A percentile compares a stretch with the other conserved stretches of the same genome.
Evolutionary conservation across 2,329 filamentous ascomycete species (phyloP).

Genomic region (Xylaria sp.): DNA sequence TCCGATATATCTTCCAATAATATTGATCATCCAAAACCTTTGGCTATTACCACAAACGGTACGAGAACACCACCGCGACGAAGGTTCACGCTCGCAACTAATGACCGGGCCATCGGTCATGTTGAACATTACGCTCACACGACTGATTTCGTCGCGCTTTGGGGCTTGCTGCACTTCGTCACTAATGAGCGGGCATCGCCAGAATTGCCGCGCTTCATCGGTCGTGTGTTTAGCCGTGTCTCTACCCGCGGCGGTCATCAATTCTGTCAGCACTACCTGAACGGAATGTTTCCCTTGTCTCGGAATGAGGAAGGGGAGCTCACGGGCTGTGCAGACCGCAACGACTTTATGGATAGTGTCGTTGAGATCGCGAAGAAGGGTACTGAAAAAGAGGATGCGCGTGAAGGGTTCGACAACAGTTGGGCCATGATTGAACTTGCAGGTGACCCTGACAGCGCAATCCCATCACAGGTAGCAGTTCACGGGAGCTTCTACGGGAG

Average conservation of each 20-base stretch:
- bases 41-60: slow-evolving; percentile 47
- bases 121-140: slow-evolving; percentile 85
- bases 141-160: slow-evolving; percentile 77
- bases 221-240: slow-evolving; percentile 67
- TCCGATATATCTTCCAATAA: slow-evolving; percentile 25
- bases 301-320: slow-evolving; percentile 55
- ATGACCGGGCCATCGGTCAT: slow-evolving; percentile 68
- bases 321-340: slow-evolving; percentile 57
- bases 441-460: slow-evolving; percentile 33
- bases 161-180: slow-evolving; percentile 77
- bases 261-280: slow-evolving; percentile 69
- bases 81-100: slow-evolving; percentile 46
- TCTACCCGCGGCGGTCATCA: slow-evolving; percentile 65
- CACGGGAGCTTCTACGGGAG: slow-evolving; percentile 52
- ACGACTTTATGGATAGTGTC: slow-evolving; percentile 70
- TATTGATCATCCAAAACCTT: slow-evolving; percentile 46
- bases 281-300: slow-evolving; percentile 68
- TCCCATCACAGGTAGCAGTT: slow-evolving; percentile 49
- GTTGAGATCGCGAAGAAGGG: slow-evolving; percentile 58
- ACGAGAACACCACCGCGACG: slow-evolving; percentile 18
- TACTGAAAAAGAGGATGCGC: slow-evolving; percentile 55
- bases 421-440: slow-evolving; percentile 54
- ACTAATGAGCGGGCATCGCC: slow-evolving; percentile 56
- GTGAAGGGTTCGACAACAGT: slow-evolving; percentile 60
- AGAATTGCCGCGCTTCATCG: slow-evolving; percentile 68